Evolutionary conservation across 164 flowering plant genomes (phyloP), one percentile per base, ranked within the genome.

Genomic region (Vitis riparia): DNA sequence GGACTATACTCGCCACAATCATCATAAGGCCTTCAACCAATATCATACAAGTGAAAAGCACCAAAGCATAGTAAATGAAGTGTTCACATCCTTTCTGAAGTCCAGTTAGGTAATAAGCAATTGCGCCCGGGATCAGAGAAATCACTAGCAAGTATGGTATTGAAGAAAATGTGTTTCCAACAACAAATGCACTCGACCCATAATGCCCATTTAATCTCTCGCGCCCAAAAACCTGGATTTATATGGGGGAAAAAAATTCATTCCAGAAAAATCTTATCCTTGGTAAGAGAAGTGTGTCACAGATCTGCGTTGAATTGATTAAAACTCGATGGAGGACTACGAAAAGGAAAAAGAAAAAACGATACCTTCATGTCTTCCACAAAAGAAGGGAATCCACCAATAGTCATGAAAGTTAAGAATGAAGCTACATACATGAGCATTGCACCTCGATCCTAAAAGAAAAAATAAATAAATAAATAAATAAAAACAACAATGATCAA

Each of bases 1-100:
- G 93, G 16, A 89, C 89, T 9, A 89, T 15, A 51, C 84, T 79
- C 10, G 91, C 91, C 0, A 89, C 85, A 4, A 77, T 65, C 89
- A 87, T 86, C 91, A 86, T 87, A 17, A 86, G 66, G 85, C 93
- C 83, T 75, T 89, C 91, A 0, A 84, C 89, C 68, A 89, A 23
- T 74, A 76, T 67, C 79, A 76, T 77, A 66, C 84, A 75, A 0
- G 52, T 66, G 51, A 86, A 80, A 0, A 86, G 76, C 1, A 74
- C 47, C 8, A 81, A 59, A 1, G 63, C 73, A 58, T 83, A 87
- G 83, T 72, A 87, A 7, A 65, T 8, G 59, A 80, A 87, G 62
- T 81, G 81, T 5, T 64, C 72, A 23, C 51, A n/a, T n/a, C 82
- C 81, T 19, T 44, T 62, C 11, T 78, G 86, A 44, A 86, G 83